A percentile compares a stretch with the other conserved stretches of the same genome.
These are phyloP conservation scores for Fusarium longipes DNA, from an alignment of 2,329 filamentous ascomycete species.

Conservation along the genomic window DNA sequence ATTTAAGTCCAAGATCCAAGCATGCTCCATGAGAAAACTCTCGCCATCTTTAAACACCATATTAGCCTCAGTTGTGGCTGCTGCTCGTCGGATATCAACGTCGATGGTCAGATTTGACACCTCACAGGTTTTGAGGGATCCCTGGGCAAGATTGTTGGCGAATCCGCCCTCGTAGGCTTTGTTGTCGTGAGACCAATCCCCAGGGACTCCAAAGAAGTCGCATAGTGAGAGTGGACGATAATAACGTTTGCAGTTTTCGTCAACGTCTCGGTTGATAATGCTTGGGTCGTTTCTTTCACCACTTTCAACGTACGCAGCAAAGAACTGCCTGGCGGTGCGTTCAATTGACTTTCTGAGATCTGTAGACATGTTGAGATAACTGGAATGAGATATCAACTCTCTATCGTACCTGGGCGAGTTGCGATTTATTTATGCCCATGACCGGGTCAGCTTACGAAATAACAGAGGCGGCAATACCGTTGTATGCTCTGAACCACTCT, in stretches of 20 bases:
- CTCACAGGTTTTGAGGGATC: background rate
- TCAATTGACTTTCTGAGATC: background rate
- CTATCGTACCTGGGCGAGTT: too few species aligned
- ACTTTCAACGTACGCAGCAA: background rate
- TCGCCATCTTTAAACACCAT: constrained; percentile 5
- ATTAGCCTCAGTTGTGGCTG: background rate
- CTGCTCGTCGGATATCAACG: background rate
- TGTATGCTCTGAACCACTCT: too few species aligned
- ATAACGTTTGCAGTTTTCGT: background rate
- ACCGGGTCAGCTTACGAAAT: background rate
- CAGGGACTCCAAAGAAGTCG: background rate
- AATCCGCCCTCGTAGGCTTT: background rate
- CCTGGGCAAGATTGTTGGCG: background rate
- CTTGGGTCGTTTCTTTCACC: background rate
- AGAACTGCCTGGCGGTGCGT: background rate
- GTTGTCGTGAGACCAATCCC: background rate
- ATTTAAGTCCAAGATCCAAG: constrained; percentile 4
- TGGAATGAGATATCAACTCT: too few species aligned
- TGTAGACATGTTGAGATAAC: background rate
- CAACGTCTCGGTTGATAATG: background rate
- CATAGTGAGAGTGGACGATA: background rate
- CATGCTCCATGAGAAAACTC: background rate
- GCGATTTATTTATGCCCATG: too few species aligned
- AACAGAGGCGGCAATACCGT: background rate
- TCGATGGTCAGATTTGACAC: background rate